phyloP scores from a whole-genome alignment of 306 rosid genomes.

The Macrotyloma uniflorum region DNA sequence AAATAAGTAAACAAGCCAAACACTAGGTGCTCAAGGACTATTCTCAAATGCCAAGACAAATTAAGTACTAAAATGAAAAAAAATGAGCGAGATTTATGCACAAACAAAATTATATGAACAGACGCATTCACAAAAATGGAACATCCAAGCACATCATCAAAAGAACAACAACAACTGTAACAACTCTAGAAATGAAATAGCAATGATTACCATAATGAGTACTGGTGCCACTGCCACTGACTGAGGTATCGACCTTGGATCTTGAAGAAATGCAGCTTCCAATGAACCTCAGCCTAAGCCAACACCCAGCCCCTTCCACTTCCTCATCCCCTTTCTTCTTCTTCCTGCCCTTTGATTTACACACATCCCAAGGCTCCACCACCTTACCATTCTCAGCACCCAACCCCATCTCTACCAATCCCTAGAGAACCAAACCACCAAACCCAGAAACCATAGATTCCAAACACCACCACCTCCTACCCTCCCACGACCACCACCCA shows the following conservation, averaged over 20 bases:
- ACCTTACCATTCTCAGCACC: conserved; percentile 79
- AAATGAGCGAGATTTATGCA: background rate
- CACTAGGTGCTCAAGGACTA: conserved; percentile 11
- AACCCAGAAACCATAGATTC: conserved; percentile 53
- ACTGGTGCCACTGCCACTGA: conserved; percentile 85
- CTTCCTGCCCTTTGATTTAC: conserved; percentile 68
- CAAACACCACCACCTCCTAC: conserved; percentile 34
- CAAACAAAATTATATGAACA: conserved; percentile 9
- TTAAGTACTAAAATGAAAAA: conserved; percentile 21
- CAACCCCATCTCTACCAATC: conserved; percentile 67
- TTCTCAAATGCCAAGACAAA: conserved; percentile 8
- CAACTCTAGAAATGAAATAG: conserved; percentile 22
- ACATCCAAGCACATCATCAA: conserved; percentile 22
- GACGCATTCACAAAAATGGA: conserved; percentile 1
- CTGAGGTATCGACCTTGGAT: conserved; percentile 96
- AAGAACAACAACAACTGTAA: background rate
- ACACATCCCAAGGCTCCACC: conserved; percentile 71
- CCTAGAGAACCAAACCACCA: conserved; percentile 48
- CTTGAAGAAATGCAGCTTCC: conserved; percentile 98
- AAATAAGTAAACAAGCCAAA: conserved; percentile 17
- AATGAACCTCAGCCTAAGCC: conserved; percentile 76
- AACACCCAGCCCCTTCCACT: conserved; percentile 70
- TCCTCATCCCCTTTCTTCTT: conserved; percentile 58
- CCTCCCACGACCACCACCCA: conserved; percentile 42
- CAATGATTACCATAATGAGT: conserved; percentile 71